Evolutionary conservation across 1,139 yeast genomes (phyloP), one percentile per base, ranked within the genome.

Genomic region (Candida gigantensis): DNA sequence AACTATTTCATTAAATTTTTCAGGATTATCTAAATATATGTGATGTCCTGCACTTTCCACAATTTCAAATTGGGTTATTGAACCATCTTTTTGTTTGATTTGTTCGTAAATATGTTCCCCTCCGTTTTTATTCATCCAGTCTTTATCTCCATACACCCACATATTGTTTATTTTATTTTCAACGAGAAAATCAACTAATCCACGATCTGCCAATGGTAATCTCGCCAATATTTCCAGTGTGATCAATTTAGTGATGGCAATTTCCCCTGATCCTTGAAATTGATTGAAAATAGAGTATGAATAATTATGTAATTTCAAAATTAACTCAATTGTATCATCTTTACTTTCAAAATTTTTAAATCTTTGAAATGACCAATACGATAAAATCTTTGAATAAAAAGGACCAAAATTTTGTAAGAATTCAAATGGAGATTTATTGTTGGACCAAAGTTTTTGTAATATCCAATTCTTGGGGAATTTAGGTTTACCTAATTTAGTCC

Each of bases 41-140:
- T 68, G 74, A 50, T 68, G 74, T 3, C 74, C 74, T 13, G 75
- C 73, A 49, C 62, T 53, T 20, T 55, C 42, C n/a, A 70, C 46
- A 7, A 61, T 42, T 31, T 47, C 40, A 34, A 57, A 64, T 3
- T 46, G 41, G 4, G 61, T 41, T 12, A 55, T 36, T 3, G 47
- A 19, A 3, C 46, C 9, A 9, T 20, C 17, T 24, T 47, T 34
- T 6, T 43, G 41, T 9, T 43, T 29, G 3, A 69, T 46, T 30
- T 57, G 51, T 6, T 63, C 56, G 36, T 47, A 52, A 17, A 69
- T 60, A 41, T 60, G 58, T 37, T 58, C 49, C 1, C 76, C 76
- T 3, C 76, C 76, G 17, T 59, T 58, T 5, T 44, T 34, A 39
- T 70, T 70, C 75, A 69, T 69, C 75, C 75, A 69, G 42, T 69